Evolutionary conservation across 2,329 filamentous ascomycete genomes (phyloP).

Genomic region (Neophaeococcomyces aloes): DNA sequence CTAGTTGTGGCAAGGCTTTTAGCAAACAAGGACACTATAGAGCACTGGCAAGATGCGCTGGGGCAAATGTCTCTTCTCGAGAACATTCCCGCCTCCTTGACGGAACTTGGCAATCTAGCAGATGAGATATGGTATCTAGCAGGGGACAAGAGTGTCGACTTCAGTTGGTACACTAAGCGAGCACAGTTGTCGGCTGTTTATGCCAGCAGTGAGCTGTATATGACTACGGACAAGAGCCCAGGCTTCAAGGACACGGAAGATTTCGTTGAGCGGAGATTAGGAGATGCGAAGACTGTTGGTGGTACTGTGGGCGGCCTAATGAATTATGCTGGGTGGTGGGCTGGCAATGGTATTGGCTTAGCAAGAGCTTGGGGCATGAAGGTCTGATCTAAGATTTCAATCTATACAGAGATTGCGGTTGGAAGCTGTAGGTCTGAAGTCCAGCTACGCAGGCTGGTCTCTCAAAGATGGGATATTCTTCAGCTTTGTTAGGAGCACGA

Average conservation of each 20-base stretch:
- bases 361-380: conserved; percentile 78
- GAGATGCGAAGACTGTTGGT: conserved; percentile 56
- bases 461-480: too few species aligned
- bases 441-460: too few species aligned
- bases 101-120: conserved; percentile 68
- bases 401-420: too few species aligned
- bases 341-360: conserved; percentile 65
- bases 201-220: conserved; percentile 75
- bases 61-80: conserved; percentile 80
- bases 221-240: conserved; percentile 74
- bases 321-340: conserved; percentile 75
- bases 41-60: conserved; percentile 83
- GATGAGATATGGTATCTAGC: conserved; percentile 89
- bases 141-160: conserved; percentile 71
- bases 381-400: too few species aligned
- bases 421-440: too few species aligned
- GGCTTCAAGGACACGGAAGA: conserved; percentile 66
- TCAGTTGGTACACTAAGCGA: conserved; percentile 74
- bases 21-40: conserved; percentile 61
- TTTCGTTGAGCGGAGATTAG: conserved; percentile 66
- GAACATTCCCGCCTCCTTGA: conserved; percentile 63
- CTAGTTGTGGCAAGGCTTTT: conserved; percentile 67
- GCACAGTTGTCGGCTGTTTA: conserved; percentile 55
- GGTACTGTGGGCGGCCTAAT: conserved; percentile 53
- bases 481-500: too few species aligned